A percentile compares a stretch with the other conserved stretches of the same genome.
Evolutionary conservation across 2,329 filamentous ascomycete genomes (phyloP).

Genomic region (Aspergillus felis): DNA sequence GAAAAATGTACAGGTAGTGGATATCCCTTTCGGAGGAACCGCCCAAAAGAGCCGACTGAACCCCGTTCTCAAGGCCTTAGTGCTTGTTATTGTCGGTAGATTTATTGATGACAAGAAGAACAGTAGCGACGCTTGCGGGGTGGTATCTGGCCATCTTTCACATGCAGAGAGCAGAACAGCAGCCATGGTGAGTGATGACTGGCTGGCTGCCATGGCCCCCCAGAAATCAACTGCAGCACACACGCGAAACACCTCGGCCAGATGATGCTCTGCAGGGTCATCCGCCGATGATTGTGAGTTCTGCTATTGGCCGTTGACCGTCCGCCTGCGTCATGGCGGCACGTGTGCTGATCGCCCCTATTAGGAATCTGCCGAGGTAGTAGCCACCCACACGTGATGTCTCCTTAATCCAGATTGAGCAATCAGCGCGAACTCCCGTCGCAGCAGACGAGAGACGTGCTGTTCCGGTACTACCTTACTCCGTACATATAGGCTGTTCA

Average conservation of each 20-base stretch:
- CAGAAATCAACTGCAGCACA: not conserved
- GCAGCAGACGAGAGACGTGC: too few species aligned
- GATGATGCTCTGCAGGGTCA: not conserved
- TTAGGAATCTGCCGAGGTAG: conserved; percentile 3
- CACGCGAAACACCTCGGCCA: not conserved
- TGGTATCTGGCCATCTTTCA: not conserved
- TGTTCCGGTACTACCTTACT: too few species aligned
- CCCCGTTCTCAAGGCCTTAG: not conserved
- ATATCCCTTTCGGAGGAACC: not conserved
- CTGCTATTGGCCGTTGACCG: conserved; percentile 14
- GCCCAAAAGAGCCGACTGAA: not conserved
- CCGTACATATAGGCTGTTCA: not conserved
- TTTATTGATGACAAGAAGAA: not conserved
- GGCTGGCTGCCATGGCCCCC: not conserved
- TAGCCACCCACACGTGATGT: not conserved
- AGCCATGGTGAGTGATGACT: not conserved
- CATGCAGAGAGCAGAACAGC: not conserved
- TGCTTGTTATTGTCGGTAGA: not conserved
- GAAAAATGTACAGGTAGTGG: not conserved
- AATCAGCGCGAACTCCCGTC: not conserved
- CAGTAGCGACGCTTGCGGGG: not conserved
- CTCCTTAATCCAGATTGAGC: not conserved
- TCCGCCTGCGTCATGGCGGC: conserved; percentile 12
- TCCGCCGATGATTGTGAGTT: not conserved
- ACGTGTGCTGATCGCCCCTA: not conserved